These are phyloP conservation scores for Camellia japonica DNA, from an alignment of 148 eudicot genomes.

Conservation along the genomic window DNA sequence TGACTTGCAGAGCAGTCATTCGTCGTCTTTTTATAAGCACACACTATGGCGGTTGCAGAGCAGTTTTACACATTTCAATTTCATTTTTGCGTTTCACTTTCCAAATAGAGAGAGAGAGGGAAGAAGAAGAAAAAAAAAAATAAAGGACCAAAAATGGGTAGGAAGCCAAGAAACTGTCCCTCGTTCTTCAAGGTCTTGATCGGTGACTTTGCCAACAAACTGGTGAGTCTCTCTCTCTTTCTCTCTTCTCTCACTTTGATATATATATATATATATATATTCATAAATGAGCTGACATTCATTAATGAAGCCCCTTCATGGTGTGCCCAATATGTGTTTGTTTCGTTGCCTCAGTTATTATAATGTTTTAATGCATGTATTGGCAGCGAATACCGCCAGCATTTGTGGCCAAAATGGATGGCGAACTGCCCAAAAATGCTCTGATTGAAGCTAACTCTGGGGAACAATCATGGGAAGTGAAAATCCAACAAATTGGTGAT, in stretches of 20 bases:
- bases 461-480: not conserved
- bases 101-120: too few relatives aligned
- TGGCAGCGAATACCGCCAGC: constrained; percentile 10
- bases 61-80: too few relatives aligned
- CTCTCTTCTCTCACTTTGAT: not conserved
- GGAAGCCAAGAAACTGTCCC: not conserved
- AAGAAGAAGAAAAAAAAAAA: not conserved
- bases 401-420: not conserved
- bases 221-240: constrained; percentile 11
- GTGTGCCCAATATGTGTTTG: too few relatives aligned
- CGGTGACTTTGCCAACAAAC: constrained; percentile 9
- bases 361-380: not conserved
- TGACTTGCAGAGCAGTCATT: too few relatives aligned
- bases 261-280: not conserved
- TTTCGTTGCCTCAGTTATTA: not conserved
- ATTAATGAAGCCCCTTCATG: not conserved
- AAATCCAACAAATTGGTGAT: not conserved
- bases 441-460: not conserved
- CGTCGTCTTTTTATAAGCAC: too few relatives aligned
- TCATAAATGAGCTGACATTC: not conserved
- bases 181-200: constrained; percentile 15
- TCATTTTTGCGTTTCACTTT: too few relatives aligned
- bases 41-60: too few relatives aligned
- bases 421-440: not conserved
- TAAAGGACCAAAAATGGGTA: not conserved